Evolutionary conservation across 1,284 basidiomycete species (phyloP).

Genomic region (Mycena citricolor): DNA sequence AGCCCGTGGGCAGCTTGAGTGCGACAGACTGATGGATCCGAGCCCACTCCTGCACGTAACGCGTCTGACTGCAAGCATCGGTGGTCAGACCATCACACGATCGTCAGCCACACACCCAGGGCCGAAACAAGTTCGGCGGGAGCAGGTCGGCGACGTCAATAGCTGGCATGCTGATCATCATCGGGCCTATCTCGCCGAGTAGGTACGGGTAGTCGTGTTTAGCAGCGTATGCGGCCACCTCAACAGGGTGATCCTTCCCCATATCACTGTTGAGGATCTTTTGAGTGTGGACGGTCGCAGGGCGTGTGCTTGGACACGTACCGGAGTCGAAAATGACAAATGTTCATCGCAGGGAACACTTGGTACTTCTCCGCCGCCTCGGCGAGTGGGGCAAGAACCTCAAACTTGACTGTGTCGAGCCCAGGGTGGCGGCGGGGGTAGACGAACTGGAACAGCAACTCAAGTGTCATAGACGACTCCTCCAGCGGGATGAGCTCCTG

Average conservation of each 20-base stretch:
- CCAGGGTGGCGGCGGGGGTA: conserved; percentile 29
- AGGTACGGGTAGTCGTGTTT: conserved; percentile 30
- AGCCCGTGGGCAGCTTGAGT: neutral
- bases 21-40: neutral
- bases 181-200: conserved; percentile 25
- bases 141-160: conserved; percentile 24
- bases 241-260: conserved; percentile 25
- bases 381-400: conserved; percentile 26
- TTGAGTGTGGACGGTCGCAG: neutral
- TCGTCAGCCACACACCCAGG: conserved; percentile 24
- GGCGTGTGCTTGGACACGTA: conserved; percentile 12
- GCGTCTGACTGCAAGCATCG: too few relatives aligned
- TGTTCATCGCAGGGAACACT: conserved; percentile 29
- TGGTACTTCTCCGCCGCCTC: conserved; percentile 35
- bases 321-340: conserved; percentile 29
- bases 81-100: too few relatives aligned
- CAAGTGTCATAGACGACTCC: conserved; percentile 25
- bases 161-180: conserved; percentile 24
- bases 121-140: conserved; percentile 24
- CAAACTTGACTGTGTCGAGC: conserved; percentile 25
- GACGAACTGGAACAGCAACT: conserved; percentile 30
- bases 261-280: conserved; percentile 21
- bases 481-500: conserved; percentile 27
- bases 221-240: conserved; percentile 27
- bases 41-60: conserved; percentile 11